phyloP scores from a whole-genome alignment of 371 early-diverging fungal genomes.

The Actinomortierella ambigua region DNA sequence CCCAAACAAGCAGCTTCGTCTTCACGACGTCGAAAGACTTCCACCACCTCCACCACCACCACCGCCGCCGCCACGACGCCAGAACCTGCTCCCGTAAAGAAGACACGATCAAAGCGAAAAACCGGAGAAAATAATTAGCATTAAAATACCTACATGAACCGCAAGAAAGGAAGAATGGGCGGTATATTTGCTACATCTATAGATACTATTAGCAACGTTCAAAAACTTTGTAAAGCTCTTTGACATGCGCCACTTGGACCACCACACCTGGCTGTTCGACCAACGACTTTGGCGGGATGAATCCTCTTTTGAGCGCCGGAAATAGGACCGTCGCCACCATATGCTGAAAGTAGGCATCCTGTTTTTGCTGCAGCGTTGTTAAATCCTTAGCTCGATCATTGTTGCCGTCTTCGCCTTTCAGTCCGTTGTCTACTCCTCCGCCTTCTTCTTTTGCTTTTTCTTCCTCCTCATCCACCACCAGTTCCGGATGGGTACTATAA shows the following conservation, averaged over 20 bases:
- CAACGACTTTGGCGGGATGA: constrained; percentile 65
- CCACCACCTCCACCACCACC: too few relatives aligned
- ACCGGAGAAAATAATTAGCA: too few relatives aligned
- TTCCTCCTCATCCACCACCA: constrained; percentile 9
- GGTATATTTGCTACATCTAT: background rate
- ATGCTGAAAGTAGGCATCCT: constrained; percentile 33
- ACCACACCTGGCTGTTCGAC: constrained; percentile 56
- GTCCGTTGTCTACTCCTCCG: constrained; percentile 23
- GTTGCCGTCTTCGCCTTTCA: constrained; percentile 17
- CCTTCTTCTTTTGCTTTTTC: constrained; percentile 9
- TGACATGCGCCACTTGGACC: constrained; percentile 77
- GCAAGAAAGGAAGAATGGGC: too few relatives aligned
- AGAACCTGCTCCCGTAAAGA: too few relatives aligned
- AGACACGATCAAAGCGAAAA: too few relatives aligned
- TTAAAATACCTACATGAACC: too few relatives aligned
- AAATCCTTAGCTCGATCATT: constrained; percentile 4
- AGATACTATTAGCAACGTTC: constrained; percentile 75
- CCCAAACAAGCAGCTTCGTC: too few relatives aligned
- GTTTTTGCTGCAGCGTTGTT: constrained; percentile 19
- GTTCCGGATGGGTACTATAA: constrained; percentile 74
- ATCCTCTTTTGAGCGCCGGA: constrained; percentile 71
- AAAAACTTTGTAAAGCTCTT: constrained; percentile 93
- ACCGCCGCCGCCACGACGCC: too few relatives aligned
- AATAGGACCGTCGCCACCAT: constrained; percentile 60
- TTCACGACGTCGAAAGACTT: too few relatives aligned